A percentile compares a stretch with the other conserved stretches of the same genome.
Evolutionary conservation across 169 alveolate species (phyloP).

Genomic region (Plasmodium malariae): DNA sequence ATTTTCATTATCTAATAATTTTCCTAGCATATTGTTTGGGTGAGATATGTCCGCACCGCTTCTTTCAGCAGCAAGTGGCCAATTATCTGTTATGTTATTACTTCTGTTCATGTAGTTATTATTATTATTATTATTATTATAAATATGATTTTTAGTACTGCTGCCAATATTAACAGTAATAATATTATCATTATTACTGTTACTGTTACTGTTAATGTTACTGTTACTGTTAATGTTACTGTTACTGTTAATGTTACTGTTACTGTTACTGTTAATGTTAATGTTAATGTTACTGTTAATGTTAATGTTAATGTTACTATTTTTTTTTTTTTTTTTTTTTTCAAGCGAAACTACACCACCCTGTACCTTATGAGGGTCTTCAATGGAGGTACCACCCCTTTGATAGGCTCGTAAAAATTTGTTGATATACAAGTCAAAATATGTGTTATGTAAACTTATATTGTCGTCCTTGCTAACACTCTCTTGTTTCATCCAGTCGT

Average conservation of each 20-base stretch:
- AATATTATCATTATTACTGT: background rate
- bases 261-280: background rate
- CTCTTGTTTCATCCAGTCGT: background rate
- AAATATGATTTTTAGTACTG: background rate
- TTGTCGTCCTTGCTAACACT: background rate
- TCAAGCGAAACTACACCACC: no score
- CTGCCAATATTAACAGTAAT: background rate
- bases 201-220: background rate
- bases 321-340: background rate
- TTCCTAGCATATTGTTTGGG: no score
- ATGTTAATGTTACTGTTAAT: background rate
- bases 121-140: background rate
- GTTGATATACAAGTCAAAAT: conserved; percentile 23
- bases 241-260: background rate
- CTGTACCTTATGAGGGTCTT: no score
- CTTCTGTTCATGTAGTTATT: no score
- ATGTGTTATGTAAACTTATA: background rate
- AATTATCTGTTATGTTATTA: no score
- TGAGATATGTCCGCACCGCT: no score
- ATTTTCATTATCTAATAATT: no score
- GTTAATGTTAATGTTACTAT: no score
- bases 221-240: background rate
- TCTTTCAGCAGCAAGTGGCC: no score
- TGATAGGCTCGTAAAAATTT: conserved; percentile 24
- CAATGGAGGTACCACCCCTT: no score